A percentile compares a stretch with the other conserved stretches of the same genome.
Conservation (phyloP, 2,329 filamentous ascomycete genomes). For the Trichoderma sp. region DNA sequence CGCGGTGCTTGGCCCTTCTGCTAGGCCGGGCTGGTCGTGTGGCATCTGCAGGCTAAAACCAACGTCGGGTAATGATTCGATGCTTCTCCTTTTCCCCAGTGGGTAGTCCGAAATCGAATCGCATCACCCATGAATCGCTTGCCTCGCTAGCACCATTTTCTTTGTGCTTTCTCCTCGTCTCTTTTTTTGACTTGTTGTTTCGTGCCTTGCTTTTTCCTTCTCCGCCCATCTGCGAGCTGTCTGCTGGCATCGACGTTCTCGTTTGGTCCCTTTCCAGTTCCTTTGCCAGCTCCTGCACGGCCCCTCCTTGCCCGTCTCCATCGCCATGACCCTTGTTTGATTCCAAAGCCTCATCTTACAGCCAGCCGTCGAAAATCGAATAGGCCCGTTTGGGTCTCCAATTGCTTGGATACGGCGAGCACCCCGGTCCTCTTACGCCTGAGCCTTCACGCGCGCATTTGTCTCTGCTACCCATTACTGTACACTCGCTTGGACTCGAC, state of each 20-base stretch:
- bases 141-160: slow-evolving; percentile 17
- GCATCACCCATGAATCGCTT: slow-evolving; percentile 20
- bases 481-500: not conserved
- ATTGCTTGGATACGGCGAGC: slow-evolving; percentile 1
- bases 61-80: slow-evolving; percentile 20
- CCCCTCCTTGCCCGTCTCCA: slow-evolving; percentile 14
- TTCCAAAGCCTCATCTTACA: slow-evolving; percentile 20
- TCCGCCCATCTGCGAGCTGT: not conserved
- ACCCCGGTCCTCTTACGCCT: slow-evolving; percentile 13
- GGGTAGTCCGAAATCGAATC: slow-evolving; percentile 11
- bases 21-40: not conserved
- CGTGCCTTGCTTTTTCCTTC: not conserved
- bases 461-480: not conserved
- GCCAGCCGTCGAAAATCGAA: slow-evolving; percentile 18
- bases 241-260: not conserved
- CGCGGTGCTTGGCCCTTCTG: slow-evolving; percentile 4
- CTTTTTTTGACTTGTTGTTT: not conserved
- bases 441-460: slow-evolving; percentile 8
- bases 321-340: slow-evolving; percentile 23
- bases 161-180: slow-evolving; percentile 1
- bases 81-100: slow-evolving; percentile 18
- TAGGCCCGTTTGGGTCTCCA: slow-evolving; percentile 1
- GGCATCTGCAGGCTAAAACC: slow-evolving; percentile 11
- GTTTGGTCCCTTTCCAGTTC: not conserved
- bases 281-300: slow-evolving; percentile 1